Evolutionary conservation across 768 basidiomycete species (phyloP).

Genomic region (Tephrocybe sp.): DNA sequence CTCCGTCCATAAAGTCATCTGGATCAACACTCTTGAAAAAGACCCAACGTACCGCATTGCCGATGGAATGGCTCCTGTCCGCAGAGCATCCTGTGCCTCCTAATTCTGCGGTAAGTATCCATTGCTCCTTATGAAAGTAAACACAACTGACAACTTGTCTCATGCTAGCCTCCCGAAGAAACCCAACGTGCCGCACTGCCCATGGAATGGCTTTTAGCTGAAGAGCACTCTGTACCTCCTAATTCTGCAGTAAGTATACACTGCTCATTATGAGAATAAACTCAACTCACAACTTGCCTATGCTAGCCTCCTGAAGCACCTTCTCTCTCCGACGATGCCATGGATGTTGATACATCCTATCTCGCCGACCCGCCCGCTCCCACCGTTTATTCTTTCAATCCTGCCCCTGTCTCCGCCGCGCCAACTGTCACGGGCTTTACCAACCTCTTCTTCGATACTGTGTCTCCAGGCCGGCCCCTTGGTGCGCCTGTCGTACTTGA

Average conservation of each 20-base stretch:
- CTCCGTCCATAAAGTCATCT: slow-evolving; percentile 28
- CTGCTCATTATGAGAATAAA: too few relatives aligned
- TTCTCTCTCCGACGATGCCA: slow-evolving; percentile 60
- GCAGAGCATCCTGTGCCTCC: slow-evolving; percentile 21
- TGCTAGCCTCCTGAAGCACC: slow-evolving; percentile 38
- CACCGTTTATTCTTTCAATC: slow-evolving; percentile 29
- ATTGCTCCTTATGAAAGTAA: too few relatives aligned
- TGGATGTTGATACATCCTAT: slow-evolving; percentile 74
- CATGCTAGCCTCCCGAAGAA: too few relatives aligned
- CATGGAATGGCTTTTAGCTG: slow-evolving; percentile 50
- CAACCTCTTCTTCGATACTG: slow-evolving; percentile 56
- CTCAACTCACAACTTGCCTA: slow-evolving; percentile 7
- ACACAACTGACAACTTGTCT: neutral
- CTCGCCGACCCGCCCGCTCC: slow-evolving; percentile 29
- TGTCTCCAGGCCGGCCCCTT: slow-evolving; percentile 50
- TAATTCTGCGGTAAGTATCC: slow-evolving; percentile 26
- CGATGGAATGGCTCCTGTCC: slow-evolving; percentile 55
- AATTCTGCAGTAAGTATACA: slow-evolving; percentile 26
- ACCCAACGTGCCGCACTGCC: slow-evolving; percentile 66
- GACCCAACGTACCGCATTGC: slow-evolving; percentile 61
- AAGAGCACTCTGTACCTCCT: slow-evolving; percentile 21
- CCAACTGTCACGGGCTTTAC: slow-evolving; percentile 54
- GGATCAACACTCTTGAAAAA: slow-evolving; percentile 48
- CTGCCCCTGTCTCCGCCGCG: slow-evolving; percentile 45
- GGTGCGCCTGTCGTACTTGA: slow-evolving; percentile 42